Evolutionary conservation across 1,284 basidiomycete genomes (phyloP).

Genomic region (Trichosporon sp.): DNA sequence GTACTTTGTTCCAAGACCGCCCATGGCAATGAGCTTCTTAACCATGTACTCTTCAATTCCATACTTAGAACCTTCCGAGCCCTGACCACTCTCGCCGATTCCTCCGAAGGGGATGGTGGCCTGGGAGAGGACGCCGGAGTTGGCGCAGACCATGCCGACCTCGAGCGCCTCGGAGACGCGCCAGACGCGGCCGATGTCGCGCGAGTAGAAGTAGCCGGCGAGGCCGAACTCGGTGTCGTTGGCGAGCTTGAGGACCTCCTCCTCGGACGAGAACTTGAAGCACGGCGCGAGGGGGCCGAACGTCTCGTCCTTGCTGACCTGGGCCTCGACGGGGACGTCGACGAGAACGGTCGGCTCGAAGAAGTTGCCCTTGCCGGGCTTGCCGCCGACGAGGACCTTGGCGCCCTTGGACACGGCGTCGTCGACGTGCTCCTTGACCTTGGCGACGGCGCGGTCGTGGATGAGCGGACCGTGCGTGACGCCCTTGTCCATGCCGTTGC

Average conservation of each 20-base stretch:
- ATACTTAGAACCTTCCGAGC: constrained; percentile 39
- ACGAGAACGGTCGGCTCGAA: constrained; percentile 80
- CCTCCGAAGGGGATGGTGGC: constrained; percentile 86
- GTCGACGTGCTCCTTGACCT: constrained; percentile 78
- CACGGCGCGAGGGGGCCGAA: constrained; percentile 65
- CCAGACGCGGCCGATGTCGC: constrained; percentile 81
- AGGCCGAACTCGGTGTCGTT: constrained; percentile 79
- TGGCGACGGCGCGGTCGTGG: constrained; percentile 73
- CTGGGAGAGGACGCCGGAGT: constrained; percentile 74
- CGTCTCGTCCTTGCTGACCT: constrained; percentile 69
- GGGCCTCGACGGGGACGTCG: constrained; percentile 66
- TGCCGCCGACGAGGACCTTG: constrained; percentile 78
- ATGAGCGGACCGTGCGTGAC: constrained; percentile 86
- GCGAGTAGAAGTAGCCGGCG: constrained; percentile 85
- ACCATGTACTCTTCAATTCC: constrained; percentile 49
- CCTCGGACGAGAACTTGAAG: constrained; percentile 80
- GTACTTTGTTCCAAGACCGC: constrained; percentile 18
- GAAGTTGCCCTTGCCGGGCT: constrained; percentile 59
- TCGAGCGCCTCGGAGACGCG: constrained; percentile 86
- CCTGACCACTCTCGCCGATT: constrained; percentile 51
- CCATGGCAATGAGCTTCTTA: constrained; percentile 19
- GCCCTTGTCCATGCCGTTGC: constrained; percentile 72
- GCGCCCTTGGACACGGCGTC: constrained; percentile 78
- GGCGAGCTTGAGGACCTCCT: constrained; percentile 77
- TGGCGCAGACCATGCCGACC: constrained; percentile 76